phyloP scores from a whole-genome alignment of 2,329 filamentous ascomycete genomes.

The Neophaeococcomyces mojaviensis region DNA sequence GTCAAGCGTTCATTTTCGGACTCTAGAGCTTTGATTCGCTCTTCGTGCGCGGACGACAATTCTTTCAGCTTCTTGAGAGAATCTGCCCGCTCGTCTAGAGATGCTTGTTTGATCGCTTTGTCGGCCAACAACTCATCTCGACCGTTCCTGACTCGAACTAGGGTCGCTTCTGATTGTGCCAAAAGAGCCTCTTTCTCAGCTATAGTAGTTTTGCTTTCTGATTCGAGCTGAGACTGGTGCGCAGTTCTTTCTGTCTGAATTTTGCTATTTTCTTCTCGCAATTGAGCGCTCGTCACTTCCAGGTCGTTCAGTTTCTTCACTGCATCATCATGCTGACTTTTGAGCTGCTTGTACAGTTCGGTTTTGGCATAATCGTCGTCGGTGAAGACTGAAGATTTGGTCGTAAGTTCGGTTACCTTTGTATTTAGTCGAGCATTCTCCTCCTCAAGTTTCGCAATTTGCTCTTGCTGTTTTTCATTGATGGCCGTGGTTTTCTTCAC shows the following conservation, averaged over 20 bases:
- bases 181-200: constrained; percentile 77
- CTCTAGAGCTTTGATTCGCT: constrained; percentile 74
- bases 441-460: constrained; percentile 68
- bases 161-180: constrained; percentile 70
- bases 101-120: constrained; percentile 67
- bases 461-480: constrained; percentile 77
- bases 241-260: constrained; percentile 75
- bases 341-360: constrained; percentile 87
- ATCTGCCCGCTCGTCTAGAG: constrained; percentile 66
- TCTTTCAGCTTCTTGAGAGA: constrained; percentile 71
- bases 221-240: constrained; percentile 73
- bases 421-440: constrained; percentile 69
- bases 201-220: constrained; percentile 65
- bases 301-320: constrained; percentile 87
- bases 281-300: constrained; percentile 76
- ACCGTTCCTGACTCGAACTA: constrained; percentile 74
- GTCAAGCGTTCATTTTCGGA: constrained; percentile 68
- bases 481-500: constrained; percentile 71
- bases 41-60: constrained; percentile 68
- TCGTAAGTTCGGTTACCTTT: constrained; percentile 67
- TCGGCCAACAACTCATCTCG: constrained; percentile 83
- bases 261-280: constrained; percentile 79
- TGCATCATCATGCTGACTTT: constrained; percentile 82
- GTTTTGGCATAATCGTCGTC: constrained; percentile 93
- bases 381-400: constrained; percentile 56